Percentiles rank a stretch among this genome's conserved stretches.
Conservation (phyloP, 1,284 basidiomycete species). For the Ustilago vetiveriae region DNA sequence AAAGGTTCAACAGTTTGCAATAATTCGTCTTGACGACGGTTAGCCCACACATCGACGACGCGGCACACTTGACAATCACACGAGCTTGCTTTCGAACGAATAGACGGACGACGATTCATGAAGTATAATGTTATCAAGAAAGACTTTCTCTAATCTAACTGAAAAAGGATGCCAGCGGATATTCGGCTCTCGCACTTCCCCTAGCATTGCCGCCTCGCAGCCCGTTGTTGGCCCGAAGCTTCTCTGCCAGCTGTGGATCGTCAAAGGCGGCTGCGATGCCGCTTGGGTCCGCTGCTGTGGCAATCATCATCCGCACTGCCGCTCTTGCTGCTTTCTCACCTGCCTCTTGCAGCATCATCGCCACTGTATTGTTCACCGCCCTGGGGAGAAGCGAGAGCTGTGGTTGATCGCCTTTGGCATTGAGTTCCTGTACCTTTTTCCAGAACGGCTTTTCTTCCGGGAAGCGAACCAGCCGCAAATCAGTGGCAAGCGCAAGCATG, state of each 20-base stretch:
- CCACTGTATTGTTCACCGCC: slow-evolving; percentile 26
- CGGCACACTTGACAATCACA: no score
- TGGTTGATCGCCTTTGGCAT: slow-evolving; percentile 49
- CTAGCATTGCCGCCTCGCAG: slow-evolving; percentile 20
- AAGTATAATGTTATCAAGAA: no score
- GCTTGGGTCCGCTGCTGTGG: slow-evolving; percentile 37
- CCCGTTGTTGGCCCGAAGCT: slow-evolving; percentile 31
- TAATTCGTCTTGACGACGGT: no score
- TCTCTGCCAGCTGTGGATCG: slow-evolving; percentile 37
- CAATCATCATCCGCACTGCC: slow-evolving; percentile 43
- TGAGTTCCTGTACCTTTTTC: slow-evolving; percentile 50
- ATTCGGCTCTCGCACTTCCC: slow-evolving; percentile 40
- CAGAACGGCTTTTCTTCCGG: slow-evolving; percentile 55
- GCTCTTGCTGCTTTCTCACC: slow-evolving; percentile 39
- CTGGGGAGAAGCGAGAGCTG: slow-evolving; percentile 32
- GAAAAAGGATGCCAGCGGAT: slow-evolving; percentile 37
- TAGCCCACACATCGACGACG: no score
- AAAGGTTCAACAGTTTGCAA: neutral
- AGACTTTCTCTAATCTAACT: slow-evolving; percentile 26
- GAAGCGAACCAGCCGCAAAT: slow-evolving; percentile 55
- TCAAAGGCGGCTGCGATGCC: slow-evolving; percentile 46
- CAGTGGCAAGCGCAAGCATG: slow-evolving; percentile 38
- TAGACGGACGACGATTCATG: no score
- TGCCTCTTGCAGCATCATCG: slow-evolving; percentile 39
- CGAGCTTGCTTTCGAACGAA: no score